Evolutionary conservation across 441 rosid species (phyloP).

Genomic region (Capsella rubella): DNA sequence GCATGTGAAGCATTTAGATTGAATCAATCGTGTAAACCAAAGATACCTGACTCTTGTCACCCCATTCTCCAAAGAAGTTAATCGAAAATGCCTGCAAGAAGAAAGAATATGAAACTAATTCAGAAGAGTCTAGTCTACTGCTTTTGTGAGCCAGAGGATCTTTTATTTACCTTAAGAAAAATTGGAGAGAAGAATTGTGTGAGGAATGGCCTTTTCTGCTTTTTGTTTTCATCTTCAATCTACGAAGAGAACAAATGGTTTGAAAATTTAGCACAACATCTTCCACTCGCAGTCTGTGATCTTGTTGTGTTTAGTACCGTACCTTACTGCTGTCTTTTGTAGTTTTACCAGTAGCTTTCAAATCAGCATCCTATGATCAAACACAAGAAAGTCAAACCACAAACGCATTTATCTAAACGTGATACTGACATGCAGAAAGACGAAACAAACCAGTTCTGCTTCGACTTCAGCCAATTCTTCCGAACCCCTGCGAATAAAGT

Average conservation of each 20-base stretch:
- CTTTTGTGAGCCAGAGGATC: not conserved
- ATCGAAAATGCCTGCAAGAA: constrained; percentile 89
- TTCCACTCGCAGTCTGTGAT: not conserved
- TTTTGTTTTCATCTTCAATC: constrained; percentile 80
- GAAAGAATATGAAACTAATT: constrained; percentile 28
- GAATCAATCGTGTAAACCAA: not conserved
- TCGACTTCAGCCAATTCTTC: constrained; percentile 96
- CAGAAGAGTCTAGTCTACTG: constrained; percentile 12
- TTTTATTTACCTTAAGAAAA: constrained; percentile 69
- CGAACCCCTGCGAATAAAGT: constrained; percentile 58
- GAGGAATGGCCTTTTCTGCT: constrained; percentile 72
- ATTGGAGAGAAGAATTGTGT: constrained; percentile 88
- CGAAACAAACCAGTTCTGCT: constrained; percentile 75
- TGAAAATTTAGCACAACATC: constrained; percentile 11
- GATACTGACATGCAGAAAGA: constrained; percentile 3
- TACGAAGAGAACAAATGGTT: constrained; percentile 41
- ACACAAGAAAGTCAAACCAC: constrained; percentile 35
- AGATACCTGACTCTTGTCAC: constrained; percentile 96
- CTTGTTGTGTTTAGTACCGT: constrained; percentile 20
- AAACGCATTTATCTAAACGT: constrained; percentile 23
- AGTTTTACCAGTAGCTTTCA: constrained; percentile 56
- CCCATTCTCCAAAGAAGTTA: constrained; percentile 97
- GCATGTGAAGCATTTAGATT: constrained; percentile 14
- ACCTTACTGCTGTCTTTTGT: constrained; percentile 69
- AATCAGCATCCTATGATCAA: constrained; percentile 73